phyloP scores from a whole-genome alignment of 1,284 basidiomycete species.

The Pseudozyma tsukubaensis region DNA sequence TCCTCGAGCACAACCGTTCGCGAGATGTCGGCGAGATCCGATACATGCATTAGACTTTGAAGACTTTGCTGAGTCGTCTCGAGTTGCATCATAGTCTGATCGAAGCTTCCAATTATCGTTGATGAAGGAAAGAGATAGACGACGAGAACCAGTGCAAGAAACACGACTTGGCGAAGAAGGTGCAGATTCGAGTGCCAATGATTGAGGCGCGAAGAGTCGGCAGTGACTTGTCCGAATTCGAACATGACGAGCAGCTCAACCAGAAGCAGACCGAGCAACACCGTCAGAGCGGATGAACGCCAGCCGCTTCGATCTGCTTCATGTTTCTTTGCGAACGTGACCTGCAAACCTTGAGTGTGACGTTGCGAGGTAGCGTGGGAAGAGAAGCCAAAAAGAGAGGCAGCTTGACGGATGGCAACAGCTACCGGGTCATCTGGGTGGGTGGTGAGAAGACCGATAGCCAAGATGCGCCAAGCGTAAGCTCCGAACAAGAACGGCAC shows the following conservation, averaged over 20 bases:
- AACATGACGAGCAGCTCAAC: slow-evolving; percentile 42
- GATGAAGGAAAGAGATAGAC: slow-evolving; percentile 34
- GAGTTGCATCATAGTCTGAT: slow-evolving; percentile 32
- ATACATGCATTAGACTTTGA: slow-evolving; percentile 25
- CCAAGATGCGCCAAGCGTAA: slow-evolving; percentile 44
- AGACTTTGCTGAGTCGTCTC: slow-evolving; percentile 28
- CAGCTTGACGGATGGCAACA: slow-evolving; percentile 33
- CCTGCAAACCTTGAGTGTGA: slow-evolving; percentile 1
- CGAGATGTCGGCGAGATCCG: slow-evolving; percentile 28
- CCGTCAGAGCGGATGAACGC: slow-evolving; percentile 17
- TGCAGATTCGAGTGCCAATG: slow-evolving; percentile 50
- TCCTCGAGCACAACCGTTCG: slow-evolving; percentile 24
- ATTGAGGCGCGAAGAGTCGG: slow-evolving; percentile 21
- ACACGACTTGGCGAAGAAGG: slow-evolving; percentile 30
- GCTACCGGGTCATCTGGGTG: slow-evolving; percentile 44
- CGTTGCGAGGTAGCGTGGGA: not conserved
- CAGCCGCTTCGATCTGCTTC: slow-evolving; percentile 41
- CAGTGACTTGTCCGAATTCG: slow-evolving; percentile 39
- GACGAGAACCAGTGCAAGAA: slow-evolving; percentile 21
- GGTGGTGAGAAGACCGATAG: slow-evolving; percentile 37
- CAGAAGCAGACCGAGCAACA: slow-evolving; percentile 16
- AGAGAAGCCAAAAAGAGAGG: slow-evolving; percentile 6
- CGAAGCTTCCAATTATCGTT: slow-evolving; percentile 10
- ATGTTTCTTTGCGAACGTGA: not conserved
- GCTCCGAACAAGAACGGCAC: slow-evolving; percentile 29